Base-by-base conservation (phyloP, 768 basidiomycete species). In the Tylopilus felleus region DNA sequence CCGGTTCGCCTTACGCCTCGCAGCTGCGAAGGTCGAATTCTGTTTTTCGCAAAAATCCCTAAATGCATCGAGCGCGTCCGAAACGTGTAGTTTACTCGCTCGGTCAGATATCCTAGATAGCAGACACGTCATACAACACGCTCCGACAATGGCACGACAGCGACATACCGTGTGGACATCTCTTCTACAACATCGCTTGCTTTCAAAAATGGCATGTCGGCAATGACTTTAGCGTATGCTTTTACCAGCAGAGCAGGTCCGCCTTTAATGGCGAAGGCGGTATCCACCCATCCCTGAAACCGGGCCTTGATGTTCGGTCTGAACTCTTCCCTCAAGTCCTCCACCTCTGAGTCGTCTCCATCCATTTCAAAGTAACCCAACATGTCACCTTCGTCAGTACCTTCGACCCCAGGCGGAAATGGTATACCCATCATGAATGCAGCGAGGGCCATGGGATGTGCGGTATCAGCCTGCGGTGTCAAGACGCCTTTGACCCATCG, bases 401-500 rank as follows among this genome's bases (percentile, higher is more conserved):
- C 74, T 42, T 70, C 74, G 28, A 69, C 66, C 0, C 73, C 72
- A 0, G 71, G 73, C 3, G 73, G 68, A 10, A 77, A 49, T 2
- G 79, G 77, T 21, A 82, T 51, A 1, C 81, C 81, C 65, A 84
- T 80, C 76, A 87, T 79, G 76, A 85, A 78, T 16, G 84, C 83
- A 0, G 85, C 83, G 49, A 86, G 77, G 3, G 83, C 77, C 75
- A 85, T 75, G 2, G 82, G 82, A 54, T 80, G 73, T 29, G 78
- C 47, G 2, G 70, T 63, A 4, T 66, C 63, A 9, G 64, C 51
- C 1, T 68, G 68, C 0, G 76, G 75, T 0, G 82, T 78, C 13
- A 71, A 55, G 9, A 82, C 66, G 13, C 71, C 68, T 33, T 80
- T 80, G 10, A 77, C 77, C 83, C 83, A 86, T 8, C 68, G 65